Conservation (phyloP, 176 grass and related monocot species). For the Zoysia pacifica region DNA sequence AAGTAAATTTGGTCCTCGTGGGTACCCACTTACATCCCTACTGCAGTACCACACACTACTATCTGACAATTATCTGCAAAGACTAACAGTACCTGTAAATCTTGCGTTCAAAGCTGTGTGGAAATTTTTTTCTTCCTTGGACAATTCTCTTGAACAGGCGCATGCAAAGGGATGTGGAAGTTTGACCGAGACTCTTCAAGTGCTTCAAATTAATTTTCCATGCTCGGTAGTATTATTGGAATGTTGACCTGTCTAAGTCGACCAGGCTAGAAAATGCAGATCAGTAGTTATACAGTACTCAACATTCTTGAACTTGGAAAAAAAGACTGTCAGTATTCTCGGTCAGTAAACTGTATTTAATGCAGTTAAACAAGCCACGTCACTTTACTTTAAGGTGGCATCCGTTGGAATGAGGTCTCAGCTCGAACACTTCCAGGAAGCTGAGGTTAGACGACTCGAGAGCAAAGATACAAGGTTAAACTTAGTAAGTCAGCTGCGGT, state of each 20-base stretch:
- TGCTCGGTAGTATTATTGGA: neutral
- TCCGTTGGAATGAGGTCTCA: neutral
- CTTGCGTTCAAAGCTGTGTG: neutral
- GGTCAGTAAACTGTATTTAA: neutral
- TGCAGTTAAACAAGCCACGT: neutral
- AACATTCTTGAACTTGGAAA: constrained; percentile 13
- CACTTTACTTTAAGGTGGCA: neutral
- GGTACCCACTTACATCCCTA: too few relatives aligned
- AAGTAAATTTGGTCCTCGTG: too few relatives aligned
- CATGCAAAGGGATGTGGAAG: neutral
- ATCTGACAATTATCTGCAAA: neutral
- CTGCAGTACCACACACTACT: too few relatives aligned
- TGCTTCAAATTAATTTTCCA: constrained; percentile 17
- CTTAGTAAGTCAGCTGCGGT: neutral
- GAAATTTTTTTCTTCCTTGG: constrained; percentile 5
- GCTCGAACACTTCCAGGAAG: constrained; percentile 8
- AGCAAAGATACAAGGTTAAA: neutral
- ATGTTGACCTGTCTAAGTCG: neutral
- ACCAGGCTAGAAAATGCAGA: neutral
- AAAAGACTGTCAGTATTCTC: neutral
- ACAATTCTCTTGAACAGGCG: neutral
- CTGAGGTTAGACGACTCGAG: neutral
- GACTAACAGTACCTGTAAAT: neutral
- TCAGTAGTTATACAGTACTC: neutral
- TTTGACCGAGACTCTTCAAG: constrained; percentile 32